A percentile compares a stretch with the other conserved stretches of the same genome.
These are phyloP conservation scores for Phytophthora podocarpi DNA, from an alignment of 352 stramenopile genomes.

Conservation along the genomic window DNA sequence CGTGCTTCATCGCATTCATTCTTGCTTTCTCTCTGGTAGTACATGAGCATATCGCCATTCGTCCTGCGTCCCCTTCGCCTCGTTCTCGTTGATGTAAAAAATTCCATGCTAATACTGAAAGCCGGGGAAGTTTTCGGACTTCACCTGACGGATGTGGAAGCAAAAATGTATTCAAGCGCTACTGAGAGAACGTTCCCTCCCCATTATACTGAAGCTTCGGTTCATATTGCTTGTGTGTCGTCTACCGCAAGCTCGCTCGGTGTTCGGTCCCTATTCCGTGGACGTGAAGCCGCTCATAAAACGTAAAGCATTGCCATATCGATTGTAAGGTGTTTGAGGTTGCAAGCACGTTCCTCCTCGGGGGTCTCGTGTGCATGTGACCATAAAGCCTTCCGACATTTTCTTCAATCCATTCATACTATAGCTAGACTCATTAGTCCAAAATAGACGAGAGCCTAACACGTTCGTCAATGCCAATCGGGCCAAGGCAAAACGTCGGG, in stretches of 20 bases:
- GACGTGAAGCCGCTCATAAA: constrained; percentile 57
- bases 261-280: constrained; percentile 44
- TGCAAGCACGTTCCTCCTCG: constrained; percentile 46
- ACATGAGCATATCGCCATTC: not conserved
- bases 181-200: constrained; percentile 67
- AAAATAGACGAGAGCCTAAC: no score
- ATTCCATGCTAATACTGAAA: constrained; percentile 87
- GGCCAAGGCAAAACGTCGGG: no score
- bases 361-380: constrained; percentile 60
- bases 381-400: constrained; percentile 75
- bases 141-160: constrained; percentile 55
- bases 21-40: constrained; percentile 5
- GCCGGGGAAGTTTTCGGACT: constrained; percentile 24
- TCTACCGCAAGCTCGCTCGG: constrained; percentile 69
- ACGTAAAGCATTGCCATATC: constrained; percentile 53
- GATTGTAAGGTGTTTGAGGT: constrained; percentile 79
- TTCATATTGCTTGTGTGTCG: not conserved
- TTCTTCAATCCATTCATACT: constrained; percentile 1
- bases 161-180: constrained; percentile 75
- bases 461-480: no score
- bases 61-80: not conserved
- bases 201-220: not conserved
- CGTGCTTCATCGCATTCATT: constrained; percentile 3
- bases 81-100: constrained; percentile 72
- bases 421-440: not conserved